phyloP scores from a whole-genome alignment of 768 basidiomycete species.

The Boletus vinaceobasis region DNA sequence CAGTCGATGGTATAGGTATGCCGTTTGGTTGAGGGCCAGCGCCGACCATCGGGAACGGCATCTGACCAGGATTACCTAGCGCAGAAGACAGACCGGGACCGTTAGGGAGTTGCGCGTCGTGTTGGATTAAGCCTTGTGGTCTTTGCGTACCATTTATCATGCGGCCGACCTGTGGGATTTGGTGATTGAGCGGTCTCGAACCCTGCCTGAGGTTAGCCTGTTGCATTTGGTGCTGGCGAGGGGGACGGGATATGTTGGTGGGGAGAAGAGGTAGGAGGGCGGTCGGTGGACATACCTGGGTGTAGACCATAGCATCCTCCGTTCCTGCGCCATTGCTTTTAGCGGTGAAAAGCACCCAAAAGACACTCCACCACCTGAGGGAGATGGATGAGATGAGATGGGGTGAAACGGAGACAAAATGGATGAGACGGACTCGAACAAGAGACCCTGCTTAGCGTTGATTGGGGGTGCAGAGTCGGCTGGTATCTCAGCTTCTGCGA shows the following conservation, averaged over 20 bases:
- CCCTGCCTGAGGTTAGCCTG: slow-evolving; percentile 34
- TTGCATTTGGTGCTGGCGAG: slow-evolving; percentile 36
- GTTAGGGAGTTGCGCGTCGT: slow-evolving; percentile 28
- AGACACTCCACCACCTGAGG: slow-evolving; percentile 83
- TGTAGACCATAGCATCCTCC: slow-evolving; percentile 73
- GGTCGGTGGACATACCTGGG: slow-evolving; percentile 47
- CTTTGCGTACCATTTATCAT: slow-evolving; percentile 35
- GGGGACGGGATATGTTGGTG: slow-evolving; percentile 5
- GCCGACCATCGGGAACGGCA: slow-evolving; percentile 27
- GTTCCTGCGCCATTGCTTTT: slow-evolving; percentile 64
- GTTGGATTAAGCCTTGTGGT: slow-evolving; percentile 13
- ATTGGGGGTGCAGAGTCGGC: slow-evolving; percentile 68
- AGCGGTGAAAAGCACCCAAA: slow-evolving; percentile 81
- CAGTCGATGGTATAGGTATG: slow-evolving; percentile 32
- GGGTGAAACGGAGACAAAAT: neutral
- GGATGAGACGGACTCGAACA: slow-evolving; percentile 65
- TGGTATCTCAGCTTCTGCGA: slow-evolving; percentile 63
- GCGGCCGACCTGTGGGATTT: slow-evolving; percentile 26
- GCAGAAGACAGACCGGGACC: slow-evolving; percentile 14
- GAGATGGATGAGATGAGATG: neutral
- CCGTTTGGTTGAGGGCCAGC: slow-evolving; percentile 45
- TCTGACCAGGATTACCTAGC: slow-evolving; percentile 21
- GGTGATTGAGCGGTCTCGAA: slow-evolving; percentile 23
- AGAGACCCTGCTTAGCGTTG: slow-evolving; percentile 76
- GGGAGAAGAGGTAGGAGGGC: slow-evolving; percentile 3